Evolutionary conservation across 768 basidiomycete genomes (phyloP).

Genomic region (Leccinellum rugosiceps): DNA sequence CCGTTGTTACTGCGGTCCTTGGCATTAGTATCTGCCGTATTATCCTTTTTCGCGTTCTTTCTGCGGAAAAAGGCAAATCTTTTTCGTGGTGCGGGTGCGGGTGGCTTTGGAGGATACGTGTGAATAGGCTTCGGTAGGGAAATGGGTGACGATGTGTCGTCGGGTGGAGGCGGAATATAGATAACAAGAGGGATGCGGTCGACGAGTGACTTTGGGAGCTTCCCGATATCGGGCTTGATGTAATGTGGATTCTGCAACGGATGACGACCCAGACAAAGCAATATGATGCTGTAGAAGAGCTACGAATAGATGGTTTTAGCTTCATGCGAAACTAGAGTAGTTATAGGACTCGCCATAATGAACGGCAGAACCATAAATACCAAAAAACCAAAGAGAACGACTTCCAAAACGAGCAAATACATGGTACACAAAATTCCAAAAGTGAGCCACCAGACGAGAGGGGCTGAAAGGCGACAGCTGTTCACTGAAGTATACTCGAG

Average conservation of each 20-base stretch:
- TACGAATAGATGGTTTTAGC: slow-evolving; percentile 26
- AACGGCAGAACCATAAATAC: slow-evolving; percentile 80
- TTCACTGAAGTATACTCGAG: slow-evolving; percentile 73
- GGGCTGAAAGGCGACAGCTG: slow-evolving; percentile 69
- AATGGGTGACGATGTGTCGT: slow-evolving; percentile 36
- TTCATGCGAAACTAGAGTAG: background rate
- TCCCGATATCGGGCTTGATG: slow-evolving; percentile 77
- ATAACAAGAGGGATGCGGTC: slow-evolving; percentile 81
- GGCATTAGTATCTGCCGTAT: slow-evolving; percentile 7
- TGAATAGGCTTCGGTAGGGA: slow-evolving; percentile 50
- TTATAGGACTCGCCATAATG: slow-evolving; percentile 56
- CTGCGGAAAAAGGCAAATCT: slow-evolving; percentile 54
- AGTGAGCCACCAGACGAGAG: slow-evolving; percentile 84
- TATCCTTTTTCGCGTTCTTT: slow-evolving; percentile 25
- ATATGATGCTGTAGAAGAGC: slow-evolving; percentile 75
- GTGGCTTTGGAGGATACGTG: slow-evolving; percentile 58
- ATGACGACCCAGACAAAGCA: slow-evolving; percentile 77
- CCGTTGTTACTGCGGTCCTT: slow-evolving; percentile 17
- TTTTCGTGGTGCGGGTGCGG: slow-evolving; percentile 32
- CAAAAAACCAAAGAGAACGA: slow-evolving; percentile 69
- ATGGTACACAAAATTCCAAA: slow-evolving; percentile 78
- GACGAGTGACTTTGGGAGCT: slow-evolving; percentile 66
- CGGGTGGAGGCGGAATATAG: slow-evolving; percentile 80
- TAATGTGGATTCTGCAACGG: slow-evolving; percentile 70
- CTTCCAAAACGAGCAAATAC: slow-evolving; percentile 72